Evolutionary conservation across 352 stramenopile species (phyloP), one percentile per base, ranked within the genome.

Genomic region (Pilasporangium apinafurcum): DNA sequence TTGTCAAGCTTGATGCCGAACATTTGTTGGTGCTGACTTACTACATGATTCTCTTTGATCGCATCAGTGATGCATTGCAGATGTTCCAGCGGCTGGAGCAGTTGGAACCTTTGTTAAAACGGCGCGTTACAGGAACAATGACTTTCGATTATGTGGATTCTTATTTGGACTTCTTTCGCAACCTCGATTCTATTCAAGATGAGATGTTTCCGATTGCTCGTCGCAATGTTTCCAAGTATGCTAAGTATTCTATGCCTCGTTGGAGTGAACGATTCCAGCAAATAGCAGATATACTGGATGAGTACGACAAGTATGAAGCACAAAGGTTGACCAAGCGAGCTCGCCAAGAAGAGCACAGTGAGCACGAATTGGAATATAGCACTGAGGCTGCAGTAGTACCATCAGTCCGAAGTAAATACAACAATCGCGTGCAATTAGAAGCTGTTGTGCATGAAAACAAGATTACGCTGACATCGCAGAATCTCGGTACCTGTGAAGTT

Each of bases 101-200:
- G 8, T 18, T 55, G 9, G 16, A 36, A 7, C 16, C 16, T 10
- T n/a, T 26, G 16, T n/a, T n/a, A 9, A 37, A 25, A 13, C 37
- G 20, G 17, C 46, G 16, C 12, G 36, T 62, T 35, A 49, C 62
- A n/a, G 28, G 34, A 32, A 64, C 50, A 18, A 40, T 88, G 21
- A 62, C 68, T 20, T 83, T 65, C 27, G 70, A 80, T 25, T 89
- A 86, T 37, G 66, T 89, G 26, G 35, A 42, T 33, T 57, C 65
- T 20, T 89, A 81, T 52, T 52, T 89, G 25, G 70, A 86, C 36
- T 76, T 83, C 37, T 78, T 76, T 31, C 51, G 56, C 4, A 21
- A 38, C 17, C 16, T 37, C 31, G 43, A 22, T 22, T n/a, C n/a
- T n/a, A n/a, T n/a, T n/a, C 36, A 64, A 1, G 18, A 50, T 17